These are phyloP conservation scores for Berkeleyomyces rouxiae DNA, from an alignment of 2,329 filamentous ascomycete species.

Conservation along the genomic window DNA sequence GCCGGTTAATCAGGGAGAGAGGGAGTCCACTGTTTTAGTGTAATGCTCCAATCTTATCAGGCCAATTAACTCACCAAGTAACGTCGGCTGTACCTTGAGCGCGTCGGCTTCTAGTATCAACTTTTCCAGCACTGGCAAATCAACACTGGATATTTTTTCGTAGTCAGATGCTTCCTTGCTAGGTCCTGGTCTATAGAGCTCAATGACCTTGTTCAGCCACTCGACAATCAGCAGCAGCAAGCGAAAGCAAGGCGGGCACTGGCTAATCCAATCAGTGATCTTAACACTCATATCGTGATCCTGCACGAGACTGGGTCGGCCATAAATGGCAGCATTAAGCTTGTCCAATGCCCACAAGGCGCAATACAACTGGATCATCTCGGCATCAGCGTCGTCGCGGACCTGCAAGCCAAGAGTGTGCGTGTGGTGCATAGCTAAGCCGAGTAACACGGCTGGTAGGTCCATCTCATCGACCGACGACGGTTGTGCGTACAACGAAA, in stretches of 20 bases:
- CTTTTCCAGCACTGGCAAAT: constrained; percentile 39
- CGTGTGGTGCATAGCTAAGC: constrained; percentile 38
- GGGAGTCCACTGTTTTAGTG: no score
- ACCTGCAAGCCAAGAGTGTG: constrained; percentile 41
- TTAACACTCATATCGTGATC: constrained; percentile 41
- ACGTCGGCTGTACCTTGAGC: constrained; percentile 29
- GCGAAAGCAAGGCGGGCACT: constrained; percentile 37
- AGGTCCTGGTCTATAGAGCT: constrained; percentile 39
- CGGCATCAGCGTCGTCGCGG: constrained; percentile 25
- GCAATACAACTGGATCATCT: constrained; percentile 36
- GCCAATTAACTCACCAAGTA: constrained; percentile 28
- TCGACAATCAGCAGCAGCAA: constrained; percentile 37
- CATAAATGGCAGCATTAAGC: constrained; percentile 42
- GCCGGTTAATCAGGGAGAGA: neutral
- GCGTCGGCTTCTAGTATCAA: constrained; percentile 39
- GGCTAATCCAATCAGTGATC: constrained; percentile 32
- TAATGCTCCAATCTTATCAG: neutral
- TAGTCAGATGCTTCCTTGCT: constrained; percentile 25
- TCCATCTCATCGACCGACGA: constrained; percentile 36
- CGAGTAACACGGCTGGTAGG: constrained; percentile 35
- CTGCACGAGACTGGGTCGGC: constrained; percentile 41
- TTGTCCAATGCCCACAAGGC: constrained; percentile 45
- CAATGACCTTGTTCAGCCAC: constrained; percentile 42
- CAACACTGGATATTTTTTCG: constrained; percentile 31
- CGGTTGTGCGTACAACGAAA: constrained; percentile 44